Base-by-base conservation (phyloP, 495 filamentous ascomycete species). In the Penicilliopsis zonata region DNA sequence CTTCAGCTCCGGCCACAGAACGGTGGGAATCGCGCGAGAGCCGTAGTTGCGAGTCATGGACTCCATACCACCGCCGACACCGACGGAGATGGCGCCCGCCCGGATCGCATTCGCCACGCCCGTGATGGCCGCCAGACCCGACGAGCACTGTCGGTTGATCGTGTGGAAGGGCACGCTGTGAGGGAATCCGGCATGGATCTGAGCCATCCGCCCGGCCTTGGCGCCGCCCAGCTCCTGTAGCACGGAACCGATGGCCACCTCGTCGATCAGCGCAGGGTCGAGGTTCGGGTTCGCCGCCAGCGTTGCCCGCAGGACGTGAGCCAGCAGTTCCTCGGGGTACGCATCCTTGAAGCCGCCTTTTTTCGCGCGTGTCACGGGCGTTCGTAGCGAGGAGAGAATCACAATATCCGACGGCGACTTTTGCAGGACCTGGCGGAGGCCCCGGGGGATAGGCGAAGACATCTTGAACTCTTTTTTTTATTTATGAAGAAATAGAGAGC, bases 11-110 rank as follows among this genome's bases (percentile, higher is more conserved):
- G 76, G 72, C 78, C 84, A 93, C n/a, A 82, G 52, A 25, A 82
- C 72, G 2, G 72, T 76, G 0, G 87, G 87, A 34, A 95, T 88
- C 5, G 87, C 87, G 33, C 74, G 62, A 0, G 63, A 72, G 5
- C 78, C 84, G 55, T 94, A 94, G 53, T 93, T 93, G 33, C 78
- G 57, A 30, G 82, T 92, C 86, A 94, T 94, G 50, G 75, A 82
- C 66, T 94, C 86, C 80, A 88, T 92, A 12, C 86, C 86, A 13
- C 80, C 87, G 21, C 77, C 86, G 32, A 95, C 72, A 38, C 86
- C 86, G n/a, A 82, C 61, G 43, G 76, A 69, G 35, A 90, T 77
- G 37, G 73, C 72, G 1, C 74, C 83, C 0, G 72, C 63, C 21
- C 70, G 67, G 41, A 94, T 90, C 28, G 76, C 66, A 15, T 80